phyloP scores from a whole-genome alignment of 441 rosid genomes.

The Iberis amara region DNA sequence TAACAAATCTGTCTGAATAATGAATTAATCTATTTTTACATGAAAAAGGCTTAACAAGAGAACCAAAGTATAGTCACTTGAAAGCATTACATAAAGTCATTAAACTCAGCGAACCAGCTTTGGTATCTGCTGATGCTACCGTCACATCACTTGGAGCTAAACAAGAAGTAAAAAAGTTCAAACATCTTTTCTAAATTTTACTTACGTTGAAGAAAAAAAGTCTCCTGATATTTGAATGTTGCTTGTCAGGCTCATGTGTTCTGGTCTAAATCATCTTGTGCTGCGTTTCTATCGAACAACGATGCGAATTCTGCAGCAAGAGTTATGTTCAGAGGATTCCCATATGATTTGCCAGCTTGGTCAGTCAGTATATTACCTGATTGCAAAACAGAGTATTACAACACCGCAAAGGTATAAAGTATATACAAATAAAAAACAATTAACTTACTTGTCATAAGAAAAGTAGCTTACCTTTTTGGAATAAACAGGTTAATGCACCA shows the following conservation, averaged over 20 bases:
- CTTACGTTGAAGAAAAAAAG: neutral
- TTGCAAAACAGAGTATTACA: conserved; percentile 45
- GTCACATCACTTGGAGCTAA: conserved; percentile 39
- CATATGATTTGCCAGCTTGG: conserved; percentile 53
- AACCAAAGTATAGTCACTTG: conserved; percentile 54
- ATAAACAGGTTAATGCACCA: conserved; percentile 42
- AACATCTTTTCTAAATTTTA: neutral
- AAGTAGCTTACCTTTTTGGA: neutral
- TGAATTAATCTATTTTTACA: conserved; percentile 5
- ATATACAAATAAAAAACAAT: neutral
- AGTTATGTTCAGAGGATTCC: conserved; percentile 38
- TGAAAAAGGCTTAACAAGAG: conserved; percentile 37
- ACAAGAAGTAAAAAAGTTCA: conserved; percentile 34
- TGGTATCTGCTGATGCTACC: conserved; percentile 42
- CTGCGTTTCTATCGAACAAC: conserved; percentile 55
- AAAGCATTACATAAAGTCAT: conserved; percentile 46
- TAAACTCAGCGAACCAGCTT: conserved; percentile 47
- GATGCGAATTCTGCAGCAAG: conserved; percentile 33
- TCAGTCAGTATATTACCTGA: conserved; percentile 59
- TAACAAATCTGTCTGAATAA: neutral
- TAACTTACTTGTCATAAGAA: neutral
- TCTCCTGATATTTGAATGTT: conserved; percentile 10
- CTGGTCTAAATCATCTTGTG: conserved; percentile 35
- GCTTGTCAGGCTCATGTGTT: conserved; percentile 45
- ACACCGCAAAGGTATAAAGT: conserved; percentile 45